Evolutionary conservation across 139 green algal genomes (phyloP).

Genomic region (Coccomyxa sp.): DNA sequence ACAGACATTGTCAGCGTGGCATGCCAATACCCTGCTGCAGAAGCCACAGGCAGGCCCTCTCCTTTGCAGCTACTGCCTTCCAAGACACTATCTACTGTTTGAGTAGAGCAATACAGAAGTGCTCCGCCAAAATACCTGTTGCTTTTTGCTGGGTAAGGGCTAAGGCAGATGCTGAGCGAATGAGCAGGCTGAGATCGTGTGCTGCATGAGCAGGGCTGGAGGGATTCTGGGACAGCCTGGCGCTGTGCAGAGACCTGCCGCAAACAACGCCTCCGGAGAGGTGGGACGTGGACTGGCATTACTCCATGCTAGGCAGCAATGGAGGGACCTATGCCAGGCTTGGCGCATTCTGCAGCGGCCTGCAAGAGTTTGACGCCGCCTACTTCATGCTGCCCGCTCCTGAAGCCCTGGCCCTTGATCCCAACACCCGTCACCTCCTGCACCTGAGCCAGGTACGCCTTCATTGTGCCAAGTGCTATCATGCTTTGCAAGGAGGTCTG

Average conservation of each 20-base stretch:
- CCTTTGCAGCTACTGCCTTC: too few species aligned
- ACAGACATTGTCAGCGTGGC: too few species aligned
- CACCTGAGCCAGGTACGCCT: slow-evolving; percentile 35
- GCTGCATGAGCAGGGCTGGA: slow-evolving; percentile 17
- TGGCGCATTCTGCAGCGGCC: slow-evolving; percentile 22
- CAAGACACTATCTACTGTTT: too few species aligned
- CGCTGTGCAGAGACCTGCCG: slow-evolving; percentile 36
- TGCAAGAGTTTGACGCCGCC: slow-evolving; percentile 52
- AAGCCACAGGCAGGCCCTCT: too few species aligned
- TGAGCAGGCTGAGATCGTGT: neutral
- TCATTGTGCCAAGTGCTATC: too few species aligned
- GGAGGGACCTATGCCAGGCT: slow-evolving; percentile 29
- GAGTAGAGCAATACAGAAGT: too few species aligned
- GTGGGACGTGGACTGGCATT: slow-evolving; percentile 57
- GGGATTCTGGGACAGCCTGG: slow-evolving; percentile 14
- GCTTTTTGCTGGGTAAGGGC: too few species aligned
- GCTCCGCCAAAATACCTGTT: too few species aligned
- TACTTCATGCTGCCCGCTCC: slow-evolving; percentile 40
- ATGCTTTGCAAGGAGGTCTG: too few species aligned
- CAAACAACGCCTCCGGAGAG: slow-evolving; percentile 33
- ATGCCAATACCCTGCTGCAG: too few species aligned
- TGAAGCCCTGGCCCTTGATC: slow-evolving; percentile 67
- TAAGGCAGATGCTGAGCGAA: too few species aligned
- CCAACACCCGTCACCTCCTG: slow-evolving; percentile 66
- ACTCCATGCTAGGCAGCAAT: slow-evolving; percentile 9